A percentile compares a stretch with the other conserved stretches of the same genome.
These are phyloP conservation scores for Kwoniella pini DNA, from an alignment of 768 basidiomycete species.

Conservation along the genomic window DNA sequence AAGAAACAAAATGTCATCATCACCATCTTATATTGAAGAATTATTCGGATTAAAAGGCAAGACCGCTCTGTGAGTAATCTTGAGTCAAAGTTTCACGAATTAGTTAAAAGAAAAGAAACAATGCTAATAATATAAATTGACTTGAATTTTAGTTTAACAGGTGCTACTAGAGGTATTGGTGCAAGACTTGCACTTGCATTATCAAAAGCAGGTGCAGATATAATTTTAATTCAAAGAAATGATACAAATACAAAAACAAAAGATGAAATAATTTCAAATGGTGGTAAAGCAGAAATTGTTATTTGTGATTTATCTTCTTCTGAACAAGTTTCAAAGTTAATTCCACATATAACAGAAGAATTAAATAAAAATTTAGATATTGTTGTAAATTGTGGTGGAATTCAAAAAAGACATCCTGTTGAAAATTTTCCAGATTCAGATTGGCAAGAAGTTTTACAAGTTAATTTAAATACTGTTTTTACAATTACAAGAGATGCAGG, in stretches of 20 bases:
- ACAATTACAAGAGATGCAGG: slow-evolving; percentile 84
- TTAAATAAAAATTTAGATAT: slow-evolving; percentile 64
- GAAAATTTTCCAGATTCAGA: slow-evolving; percentile 67
- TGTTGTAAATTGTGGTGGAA: slow-evolving; percentile 67
- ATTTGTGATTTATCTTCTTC: slow-evolving; percentile 64
- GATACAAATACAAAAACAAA: slow-evolving; percentile 54
- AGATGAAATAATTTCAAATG: slow-evolving; percentile 52
- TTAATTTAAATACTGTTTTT: slow-evolving; percentile 86
- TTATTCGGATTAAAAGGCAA: slow-evolving; percentile 55
- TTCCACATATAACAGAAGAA: slow-evolving; percentile 57
- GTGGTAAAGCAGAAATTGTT: slow-evolving; percentile 57
- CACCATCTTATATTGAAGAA: slow-evolving; percentile 45
- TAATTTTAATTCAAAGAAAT: slow-evolving; percentile 58
- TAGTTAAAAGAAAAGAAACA: too few relatives aligned
- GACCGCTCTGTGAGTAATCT: slow-evolving; percentile 55
- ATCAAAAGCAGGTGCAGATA: slow-evolving; percentile 56
- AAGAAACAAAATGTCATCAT: neutral
- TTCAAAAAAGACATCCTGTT: slow-evolving; percentile 57
- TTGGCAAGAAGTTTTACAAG: slow-evolving; percentile 75
- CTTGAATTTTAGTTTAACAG: slow-evolving; percentile 36
- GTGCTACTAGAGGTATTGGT: slow-evolving; percentile 56
- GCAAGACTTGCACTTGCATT: slow-evolving; percentile 54
- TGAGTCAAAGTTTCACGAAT: too few relatives aligned
- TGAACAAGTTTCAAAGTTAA: slow-evolving; percentile 60
- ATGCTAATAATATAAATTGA: too few relatives aligned